A percentile compares a stretch with the other conserved stretches of the same genome.
phyloP scores from a whole-genome alignment of 371 early-diverging fungal species.

The Vairimorpha ceranae region DNA sequence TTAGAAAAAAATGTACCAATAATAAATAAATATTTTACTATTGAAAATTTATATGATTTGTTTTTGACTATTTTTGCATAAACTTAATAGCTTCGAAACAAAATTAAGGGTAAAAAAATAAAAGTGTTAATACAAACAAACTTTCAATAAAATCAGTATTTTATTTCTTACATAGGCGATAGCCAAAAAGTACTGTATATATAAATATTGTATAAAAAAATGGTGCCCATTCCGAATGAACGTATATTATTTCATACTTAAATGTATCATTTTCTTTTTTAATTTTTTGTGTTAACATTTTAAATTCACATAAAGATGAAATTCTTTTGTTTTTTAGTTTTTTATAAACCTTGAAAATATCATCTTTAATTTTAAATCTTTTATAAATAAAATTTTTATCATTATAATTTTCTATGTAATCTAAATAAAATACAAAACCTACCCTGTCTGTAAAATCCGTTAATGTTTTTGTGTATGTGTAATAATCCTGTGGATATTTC shows the following conservation, averaged over 20 bases:
- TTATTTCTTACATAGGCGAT: too few relatives aligned
- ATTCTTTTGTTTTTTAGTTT: neutral
- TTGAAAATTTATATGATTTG: neutral
- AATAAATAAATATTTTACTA: neutral
- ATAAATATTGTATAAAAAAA: neutral
- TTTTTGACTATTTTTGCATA: neutral
- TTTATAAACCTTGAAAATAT: conserved; percentile 13
- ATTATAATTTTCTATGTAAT: conserved; percentile 26
- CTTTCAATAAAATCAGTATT: too few relatives aligned
- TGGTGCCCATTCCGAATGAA: neutral
- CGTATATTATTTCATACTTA: neutral
- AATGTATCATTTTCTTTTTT: neutral
- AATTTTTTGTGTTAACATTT: neutral
- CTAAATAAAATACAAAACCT: conserved; percentile 39
- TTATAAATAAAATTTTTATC: conserved; percentile 36
- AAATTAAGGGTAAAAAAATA: neutral
- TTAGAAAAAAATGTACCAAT: neutral
- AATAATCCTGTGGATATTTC: conserved; percentile 44
- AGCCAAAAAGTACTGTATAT: neutral
- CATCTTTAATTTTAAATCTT: conserved; percentile 47
- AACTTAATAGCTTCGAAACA: neutral
- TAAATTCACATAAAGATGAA: neutral
- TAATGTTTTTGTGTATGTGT: conserved; percentile 29
- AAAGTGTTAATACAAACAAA: too few relatives aligned
- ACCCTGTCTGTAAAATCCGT: conserved; percentile 24